Evolutionary conservation across 208 protist species (phyloP).

Genomic region (Naegleria lovaniensis): DNA sequence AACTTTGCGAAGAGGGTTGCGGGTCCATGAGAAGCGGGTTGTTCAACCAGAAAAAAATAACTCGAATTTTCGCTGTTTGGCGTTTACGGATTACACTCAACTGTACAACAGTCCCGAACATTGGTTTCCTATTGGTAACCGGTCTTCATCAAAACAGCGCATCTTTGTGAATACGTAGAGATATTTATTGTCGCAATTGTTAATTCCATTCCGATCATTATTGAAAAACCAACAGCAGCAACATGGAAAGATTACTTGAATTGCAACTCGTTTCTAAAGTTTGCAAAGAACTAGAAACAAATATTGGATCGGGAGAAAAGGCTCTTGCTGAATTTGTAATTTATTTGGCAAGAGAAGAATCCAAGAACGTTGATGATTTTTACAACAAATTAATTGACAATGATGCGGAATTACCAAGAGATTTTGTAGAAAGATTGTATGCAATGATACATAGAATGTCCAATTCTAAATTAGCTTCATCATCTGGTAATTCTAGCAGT

Average conservation of each 20-base stretch:
- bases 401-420: constrained; percentile 5
- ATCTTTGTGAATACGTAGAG: too few species aligned
- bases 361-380: neutral
- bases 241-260: neutral
- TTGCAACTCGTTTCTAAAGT: constrained; percentile 45
- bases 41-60: too few species aligned
- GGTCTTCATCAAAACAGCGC: too few species aligned
- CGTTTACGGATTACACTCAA: too few species aligned
- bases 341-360: neutral
- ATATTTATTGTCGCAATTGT: too few species aligned
- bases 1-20: too few species aligned
- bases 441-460: constrained; percentile 15
- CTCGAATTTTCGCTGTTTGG: too few species aligned
- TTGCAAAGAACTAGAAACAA: constrained; percentile 70
- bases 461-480: neutral
- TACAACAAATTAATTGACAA: constrained; percentile 9
- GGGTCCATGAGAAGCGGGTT: too few species aligned
- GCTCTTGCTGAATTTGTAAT: constrained; percentile 31
- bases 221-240: too few species aligned
- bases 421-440: neutral
- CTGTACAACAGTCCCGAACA: too few species aligned
- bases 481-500: neutral
- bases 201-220: too few species aligned
- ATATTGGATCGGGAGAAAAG: constrained; percentile 39
- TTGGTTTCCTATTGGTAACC: too few species aligned